Base-by-base conservation (phyloP, 805 yeast species). In the Groenewaldozyma tartarivorans region DNA sequence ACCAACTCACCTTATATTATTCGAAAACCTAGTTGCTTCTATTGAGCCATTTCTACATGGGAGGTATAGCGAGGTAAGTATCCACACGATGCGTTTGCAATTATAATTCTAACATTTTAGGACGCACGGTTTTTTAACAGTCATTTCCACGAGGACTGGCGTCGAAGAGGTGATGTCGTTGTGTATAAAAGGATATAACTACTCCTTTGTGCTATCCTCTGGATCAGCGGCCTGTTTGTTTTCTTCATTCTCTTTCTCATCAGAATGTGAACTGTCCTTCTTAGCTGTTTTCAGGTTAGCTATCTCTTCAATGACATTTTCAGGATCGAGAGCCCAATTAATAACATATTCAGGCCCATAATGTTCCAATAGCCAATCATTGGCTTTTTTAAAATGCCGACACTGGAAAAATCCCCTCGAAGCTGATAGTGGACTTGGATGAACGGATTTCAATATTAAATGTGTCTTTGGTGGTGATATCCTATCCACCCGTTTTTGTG, bases 381-480 rank as follows among this genome's bases (percentile, higher is more conserved):
- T 90, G 33, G 90, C 77, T 54, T 73, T 71, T 39, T 58, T 68
- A 60, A 87, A 90, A 53, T 86, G 96, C 18, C 67, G 63, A 50
- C 81, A 77, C 2, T 78, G 78, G 51, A 90, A 88, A 59, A 82
- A 92, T 2, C 92, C 95, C 33, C 94, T 65, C 16, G 81, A 70
- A 0, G 98, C 98, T 47, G 95, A 82, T 38, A 92, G 63, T 1
- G 99, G 99, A 20, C 94, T 82, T 1, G 99, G 99, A 61, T 92
- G 99, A 0, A 87, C 96, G 0, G 86, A 69, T 46, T 71, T 72
- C 20, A 92, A 61, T 0, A 84, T 74, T 33, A 71, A 46, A 41
- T 67, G 69, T 20, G 20, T 20, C n/a, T 36, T 9, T 4, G 17
- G 55, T 1, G 64, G 62, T 4, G 43, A 43, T 31, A 71, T 54